A percentile compares a stretch with the other conserved stretches of the same genome.
Conservation (phyloP, 2,329 filamentous ascomycete genomes). For the Clarireedia paspali region DNA sequence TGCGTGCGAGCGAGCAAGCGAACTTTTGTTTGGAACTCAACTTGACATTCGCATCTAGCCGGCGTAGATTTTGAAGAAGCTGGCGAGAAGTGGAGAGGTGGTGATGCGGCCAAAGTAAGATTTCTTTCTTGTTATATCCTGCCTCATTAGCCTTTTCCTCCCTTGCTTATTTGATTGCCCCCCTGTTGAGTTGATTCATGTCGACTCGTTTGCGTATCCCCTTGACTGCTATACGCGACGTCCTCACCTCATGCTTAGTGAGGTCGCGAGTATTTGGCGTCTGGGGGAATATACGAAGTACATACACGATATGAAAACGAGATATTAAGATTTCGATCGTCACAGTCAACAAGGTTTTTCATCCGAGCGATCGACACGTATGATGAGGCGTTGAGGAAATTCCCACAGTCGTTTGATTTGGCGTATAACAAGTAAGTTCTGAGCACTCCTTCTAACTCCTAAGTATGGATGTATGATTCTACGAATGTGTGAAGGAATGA, state of each 20-base stretch:
- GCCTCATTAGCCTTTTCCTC: no score
- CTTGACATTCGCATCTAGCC: slow-evolving; percentile 31
- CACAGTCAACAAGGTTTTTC: slow-evolving; percentile 41
- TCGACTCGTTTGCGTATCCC: no score
- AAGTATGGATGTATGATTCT: no score
- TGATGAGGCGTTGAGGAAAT: slow-evolving; percentile 51
- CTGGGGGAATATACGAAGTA: no score
- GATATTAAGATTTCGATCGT: neutral
- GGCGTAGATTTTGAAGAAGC: slow-evolving; percentile 64
- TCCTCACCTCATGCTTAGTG: no score
- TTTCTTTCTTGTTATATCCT: neutral
- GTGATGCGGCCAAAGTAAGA: slow-evolving; percentile 53
- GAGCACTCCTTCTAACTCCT: neutral
- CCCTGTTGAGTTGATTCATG: no score
- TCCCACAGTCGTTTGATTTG: slow-evolving; percentile 58
- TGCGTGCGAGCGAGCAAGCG: no score
- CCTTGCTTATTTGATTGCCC: no score
- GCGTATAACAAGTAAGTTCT: slow-evolving; percentile 66
- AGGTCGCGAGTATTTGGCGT: neutral
- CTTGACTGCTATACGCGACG: no score
- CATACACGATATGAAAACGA: no score
- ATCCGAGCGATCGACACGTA: slow-evolving; percentile 60
- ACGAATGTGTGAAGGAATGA: no score
- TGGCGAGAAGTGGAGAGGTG: slow-evolving; percentile 67
- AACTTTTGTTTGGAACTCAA: neutral